phyloP scores from a whole-genome alignment of 148 eudicot species.

The Rheum nobile region DNA sequence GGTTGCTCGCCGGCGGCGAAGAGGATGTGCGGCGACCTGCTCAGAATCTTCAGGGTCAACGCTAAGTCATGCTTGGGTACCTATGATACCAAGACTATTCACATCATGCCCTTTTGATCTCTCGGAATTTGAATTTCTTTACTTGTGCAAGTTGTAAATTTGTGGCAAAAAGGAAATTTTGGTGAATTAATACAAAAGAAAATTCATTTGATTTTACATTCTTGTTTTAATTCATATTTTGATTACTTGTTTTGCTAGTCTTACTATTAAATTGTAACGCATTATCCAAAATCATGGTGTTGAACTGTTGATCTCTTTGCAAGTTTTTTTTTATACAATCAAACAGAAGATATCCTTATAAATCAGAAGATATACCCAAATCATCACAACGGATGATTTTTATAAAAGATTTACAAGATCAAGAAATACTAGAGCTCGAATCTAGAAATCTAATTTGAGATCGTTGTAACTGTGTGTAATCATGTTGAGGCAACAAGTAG shows the following conservation, averaged over 20 bases:
- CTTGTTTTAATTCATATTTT: no score
- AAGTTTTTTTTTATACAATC: no score
- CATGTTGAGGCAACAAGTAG: no score
- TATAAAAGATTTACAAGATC: no score
- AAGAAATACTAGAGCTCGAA: no score
- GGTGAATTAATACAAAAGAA: conserved; percentile 1
- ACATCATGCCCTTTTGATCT: conserved; percentile 63
- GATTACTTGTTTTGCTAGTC: no score
- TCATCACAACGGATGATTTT: no score
- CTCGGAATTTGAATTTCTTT: background rate
- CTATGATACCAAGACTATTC: conserved; percentile 63
- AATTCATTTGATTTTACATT: background rate
- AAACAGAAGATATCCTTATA: no score
- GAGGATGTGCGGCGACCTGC: conserved; percentile 58
- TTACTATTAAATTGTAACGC: background rate
- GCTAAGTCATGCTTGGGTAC: conserved; percentile 38
- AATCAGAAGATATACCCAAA: no score
- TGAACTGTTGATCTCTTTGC: background rate
- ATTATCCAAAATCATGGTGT: background rate
- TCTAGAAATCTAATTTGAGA: no score
- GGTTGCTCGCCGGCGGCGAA: conserved; percentile 50
- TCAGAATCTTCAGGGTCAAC: conserved; percentile 47
- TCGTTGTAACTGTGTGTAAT: no score
- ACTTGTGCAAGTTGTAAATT: conserved; percentile 1
- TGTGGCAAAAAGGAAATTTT: background rate